Evolutionary conservation across 2,329 filamentous ascomycete genomes (phyloP), one percentile per base, ranked within the genome.

Genomic region (Fusarium bactridioides): DNA sequence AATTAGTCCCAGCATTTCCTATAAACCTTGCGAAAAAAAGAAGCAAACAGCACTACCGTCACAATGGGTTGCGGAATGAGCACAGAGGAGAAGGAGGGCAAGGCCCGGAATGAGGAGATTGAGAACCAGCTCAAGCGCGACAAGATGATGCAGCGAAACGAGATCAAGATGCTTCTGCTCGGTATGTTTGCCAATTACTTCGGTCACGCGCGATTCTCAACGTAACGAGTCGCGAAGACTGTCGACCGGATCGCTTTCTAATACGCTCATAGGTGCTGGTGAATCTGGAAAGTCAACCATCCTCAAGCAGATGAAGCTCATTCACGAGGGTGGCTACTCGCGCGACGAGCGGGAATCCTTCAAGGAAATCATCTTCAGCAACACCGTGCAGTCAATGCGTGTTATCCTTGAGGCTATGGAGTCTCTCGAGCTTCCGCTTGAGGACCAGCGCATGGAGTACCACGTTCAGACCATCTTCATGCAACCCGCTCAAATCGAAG

Each of bases 31-130:
- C 69, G 64, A 73, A 69, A 70, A 70, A 66, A 71, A 68, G 58
- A 74, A 57, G 61, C 63, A 61, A 72, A 70, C 59, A 73, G 69
- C 61, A 69, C 75, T 69, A 78, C 83, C 84, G 86, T 82, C 92
- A 94, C 88, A 80, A 99, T 99, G 96, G 96, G 96, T 91, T 99
- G 96, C 85, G 95, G 95, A 86, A 97, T 98, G 94, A 98, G 95
- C 84, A 97, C 96, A 82, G 96, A 98, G 88, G 96, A 98, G 87
- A 98, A 98, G 92, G 96, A 98, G 94, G 95, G 96, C 86, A 98
- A 98, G 93, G 94, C 94, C 88, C 92, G 96, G 79, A 98, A 99
- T 83, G 96, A 99, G 89, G 95, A 98, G 91, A 99, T 99, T 81
- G 96, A 99, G 86, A 98, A 98, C 84, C 95, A 98, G 88, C 88